phyloP scores from a whole-genome alignment of 768 basidiomycete species.

The Pleurotus tuber-regium region DNA sequence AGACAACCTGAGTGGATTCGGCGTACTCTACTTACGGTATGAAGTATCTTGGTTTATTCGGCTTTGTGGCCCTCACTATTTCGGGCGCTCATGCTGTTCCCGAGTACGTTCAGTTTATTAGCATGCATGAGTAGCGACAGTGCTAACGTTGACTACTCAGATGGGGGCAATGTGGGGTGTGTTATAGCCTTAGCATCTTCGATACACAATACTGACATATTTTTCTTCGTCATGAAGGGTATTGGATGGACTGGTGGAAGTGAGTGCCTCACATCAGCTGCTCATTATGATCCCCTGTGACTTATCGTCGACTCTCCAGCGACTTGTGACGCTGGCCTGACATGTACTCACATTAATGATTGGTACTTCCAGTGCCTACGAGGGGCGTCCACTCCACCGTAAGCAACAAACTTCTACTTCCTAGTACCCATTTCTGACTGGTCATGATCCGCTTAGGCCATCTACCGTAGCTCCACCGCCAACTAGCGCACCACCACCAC shows the following conservation, averaged over 20 bases:
- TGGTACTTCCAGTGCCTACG: slow-evolving; percentile 7
- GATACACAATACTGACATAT: neutral
- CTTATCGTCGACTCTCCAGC: neutral
- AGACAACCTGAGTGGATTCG: neutral
- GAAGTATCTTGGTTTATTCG: neutral
- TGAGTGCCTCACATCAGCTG: neutral
- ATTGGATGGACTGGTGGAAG: slow-evolving; percentile 2
- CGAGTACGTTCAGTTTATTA: too few species aligned
- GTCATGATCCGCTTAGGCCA: neutral
- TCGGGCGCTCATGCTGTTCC: neutral
- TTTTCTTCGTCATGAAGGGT: too few species aligned
- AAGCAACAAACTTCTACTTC: neutral
- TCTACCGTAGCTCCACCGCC: slow-evolving; percentile 17
- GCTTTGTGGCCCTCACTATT: neutral
- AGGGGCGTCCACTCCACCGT: neutral
- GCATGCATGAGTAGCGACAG: neutral
- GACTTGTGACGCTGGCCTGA: slow-evolving; percentile 1
- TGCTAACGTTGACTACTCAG: neutral
- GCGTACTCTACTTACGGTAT: too few species aligned
- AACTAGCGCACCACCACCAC: slow-evolving; percentile 16
- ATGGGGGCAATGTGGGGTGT: slow-evolving; percentile 6
- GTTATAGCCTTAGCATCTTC: neutral
- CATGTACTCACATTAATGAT: slow-evolving; percentile 1
- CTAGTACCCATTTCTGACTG: neutral
- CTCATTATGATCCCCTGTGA: too few species aligned